A percentile compares a stretch with the other conserved stretches of the same genome.
Evolutionary conservation across 2,329 filamentous ascomycete genomes (phyloP).

Genomic region (Neonectria neomacrospora): DNA sequence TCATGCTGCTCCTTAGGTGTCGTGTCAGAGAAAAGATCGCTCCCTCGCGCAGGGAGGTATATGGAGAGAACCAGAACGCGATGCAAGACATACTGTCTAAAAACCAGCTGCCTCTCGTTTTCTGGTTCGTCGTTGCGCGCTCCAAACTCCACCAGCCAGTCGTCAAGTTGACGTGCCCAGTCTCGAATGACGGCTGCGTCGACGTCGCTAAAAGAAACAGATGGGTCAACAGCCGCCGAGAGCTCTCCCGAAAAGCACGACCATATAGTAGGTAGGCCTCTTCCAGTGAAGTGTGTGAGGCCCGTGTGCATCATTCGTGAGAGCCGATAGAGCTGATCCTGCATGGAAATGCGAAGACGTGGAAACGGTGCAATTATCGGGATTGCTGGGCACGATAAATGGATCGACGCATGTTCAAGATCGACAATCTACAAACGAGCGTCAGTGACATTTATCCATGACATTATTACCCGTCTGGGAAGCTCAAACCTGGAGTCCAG

Average conservation of each 20-base stretch:
- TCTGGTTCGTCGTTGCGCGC: constrained; percentile 46
- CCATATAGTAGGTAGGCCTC: constrained; percentile 56
- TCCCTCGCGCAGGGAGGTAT: constrained; percentile 54
- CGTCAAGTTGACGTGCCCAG: constrained; percentile 55
- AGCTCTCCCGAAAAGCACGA: constrained; percentile 49
- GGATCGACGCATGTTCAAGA: constrained; percentile 56
- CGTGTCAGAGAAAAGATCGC: constrained; percentile 52
- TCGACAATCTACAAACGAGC: constrained; percentile 50
- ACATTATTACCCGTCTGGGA: not conserved
- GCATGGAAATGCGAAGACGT: constrained; percentile 50
- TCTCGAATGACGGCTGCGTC: constrained; percentile 55
- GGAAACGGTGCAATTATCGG: constrained; percentile 53
- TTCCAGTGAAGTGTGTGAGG: constrained; percentile 54
- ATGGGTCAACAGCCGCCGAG: constrained; percentile 29
- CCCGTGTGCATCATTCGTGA: constrained; percentile 59
- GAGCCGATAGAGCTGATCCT: constrained; percentile 54
- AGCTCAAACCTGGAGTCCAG: constrained; percentile 33
- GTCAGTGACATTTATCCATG: not conserved
- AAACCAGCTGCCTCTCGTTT: constrained; percentile 49
- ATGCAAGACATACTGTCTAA: constrained; percentile 56
- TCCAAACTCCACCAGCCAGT: constrained; percentile 55
- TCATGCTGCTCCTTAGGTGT: constrained; percentile 54
- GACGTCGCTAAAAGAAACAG: constrained; percentile 50
- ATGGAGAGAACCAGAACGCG: constrained; percentile 56
- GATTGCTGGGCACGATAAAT: constrained; percentile 54